Evolutionary conservation across 2,329 filamentous ascomycete species (phyloP).

Genomic region (Fusarium sp.): DNA sequence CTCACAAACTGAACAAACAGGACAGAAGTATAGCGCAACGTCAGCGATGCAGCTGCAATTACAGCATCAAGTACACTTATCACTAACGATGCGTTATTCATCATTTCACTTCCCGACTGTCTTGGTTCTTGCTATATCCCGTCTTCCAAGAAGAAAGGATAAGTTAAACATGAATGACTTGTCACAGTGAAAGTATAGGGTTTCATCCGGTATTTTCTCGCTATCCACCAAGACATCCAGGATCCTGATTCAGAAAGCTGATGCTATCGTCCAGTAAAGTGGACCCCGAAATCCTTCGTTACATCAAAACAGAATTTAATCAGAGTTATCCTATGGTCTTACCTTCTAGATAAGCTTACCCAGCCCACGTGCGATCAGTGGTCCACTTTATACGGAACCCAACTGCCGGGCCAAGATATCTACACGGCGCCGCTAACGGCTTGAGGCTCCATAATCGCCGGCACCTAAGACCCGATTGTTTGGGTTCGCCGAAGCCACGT

Average conservation of each 20-base stretch:
- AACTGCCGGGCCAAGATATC: neutral
- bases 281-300: neutral
- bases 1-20: neutral
- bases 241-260: neutral
- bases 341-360: neutral
- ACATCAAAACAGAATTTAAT: accelerated
- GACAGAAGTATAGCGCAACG: neutral
- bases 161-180: neutral
- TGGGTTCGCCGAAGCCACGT: neutral
- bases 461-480: neutral
- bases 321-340: too few species aligned
- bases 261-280: accelerated
- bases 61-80: neutral
- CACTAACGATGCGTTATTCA: accelerated
- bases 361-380: neutral
- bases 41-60: neutral
- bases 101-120: neutral
- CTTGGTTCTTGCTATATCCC: too few species aligned
- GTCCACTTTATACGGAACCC: neutral
- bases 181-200: too few species aligned
- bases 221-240: neutral
- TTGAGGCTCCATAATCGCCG: neutral
- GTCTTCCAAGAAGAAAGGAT: accelerated
- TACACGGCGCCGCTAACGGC: neutral
- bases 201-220: neutral